phyloP scores from a whole-genome alignment of 495 filamentous ascomycete genomes.

The Hyaloscypha hepaticicola region DNA sequence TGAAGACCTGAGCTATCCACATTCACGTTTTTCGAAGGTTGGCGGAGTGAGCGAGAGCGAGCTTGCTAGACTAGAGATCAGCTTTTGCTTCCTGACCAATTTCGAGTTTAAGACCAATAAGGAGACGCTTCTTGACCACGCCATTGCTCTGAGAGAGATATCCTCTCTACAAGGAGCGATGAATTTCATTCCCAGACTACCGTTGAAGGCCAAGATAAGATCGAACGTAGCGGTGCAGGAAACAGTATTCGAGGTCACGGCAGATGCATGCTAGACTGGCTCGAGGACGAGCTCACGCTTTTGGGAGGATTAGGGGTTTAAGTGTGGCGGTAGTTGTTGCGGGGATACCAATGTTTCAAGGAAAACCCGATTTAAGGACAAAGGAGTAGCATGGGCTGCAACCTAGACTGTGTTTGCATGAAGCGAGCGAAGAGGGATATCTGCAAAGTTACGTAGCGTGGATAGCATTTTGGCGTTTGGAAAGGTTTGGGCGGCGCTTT shows the following conservation, averaged over 20 bases:
- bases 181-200: conserved; percentile 31
- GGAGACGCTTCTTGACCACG: conserved; percentile 56
- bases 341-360: background rate
- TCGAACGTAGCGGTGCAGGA: conserved; percentile 24
- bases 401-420: background rate
- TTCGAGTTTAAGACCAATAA: conserved; percentile 76
- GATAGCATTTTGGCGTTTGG: conserved; percentile 20
- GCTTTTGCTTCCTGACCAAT: conserved; percentile 80
- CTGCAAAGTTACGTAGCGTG: conserved; percentile 11
- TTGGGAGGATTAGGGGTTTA: background rate
- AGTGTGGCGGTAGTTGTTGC: background rate
- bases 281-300: conserved; percentile 10
- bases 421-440: conserved; percentile 2
- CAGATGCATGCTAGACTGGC: conserved; percentile 25
- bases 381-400: background rate
- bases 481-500: background rate
- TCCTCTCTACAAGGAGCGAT: conserved; percentile 31
- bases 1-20: conserved; percentile 85
- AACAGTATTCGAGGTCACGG: conserved; percentile 21
- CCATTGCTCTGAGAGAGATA: conserved; percentile 29
- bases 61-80: conserved; percentile 81
- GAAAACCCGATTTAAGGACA: background rate
- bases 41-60: conserved; percentile 83
- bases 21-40: conserved; percentile 80
- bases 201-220: conserved; percentile 26